Evolutionary conservation across 495 filamentous ascomycete species (phyloP), one percentile per base, ranked within the genome.

Genomic region (Emericellopsis terricola): DNA sequence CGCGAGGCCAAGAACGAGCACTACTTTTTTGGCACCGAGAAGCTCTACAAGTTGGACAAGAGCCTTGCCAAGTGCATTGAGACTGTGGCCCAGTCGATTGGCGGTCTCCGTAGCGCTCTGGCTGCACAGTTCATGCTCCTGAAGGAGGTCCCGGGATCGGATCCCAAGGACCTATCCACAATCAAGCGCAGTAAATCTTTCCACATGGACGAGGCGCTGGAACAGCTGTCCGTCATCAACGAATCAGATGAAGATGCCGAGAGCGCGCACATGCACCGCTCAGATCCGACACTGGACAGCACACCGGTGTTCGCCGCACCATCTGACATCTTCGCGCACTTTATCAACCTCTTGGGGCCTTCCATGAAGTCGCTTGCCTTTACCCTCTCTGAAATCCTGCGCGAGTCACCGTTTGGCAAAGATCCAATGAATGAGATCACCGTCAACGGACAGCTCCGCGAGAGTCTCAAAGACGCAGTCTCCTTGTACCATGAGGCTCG

Each of bases 311-410:
- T 58, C 17, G 55, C 48, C 31, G 72, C 68, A 30, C 70, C 79
- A 10, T 65, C 76, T 0, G 81, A 87, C 20, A 84, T 94, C 32
- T 94, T 94, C 45, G 72, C 78, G 5, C 58, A 76, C 5, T 97
- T 97, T 47, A 93, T 97, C 23, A 59, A 60, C 10, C 73, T 87
- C 41, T 56, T 97, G 23, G 89, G 89, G 0, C 87, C 89, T 1
- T 85, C 84, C 1, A 93, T 96, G 83, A 89, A 91, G 50, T 93
- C 86, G 0, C 63, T 97, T 19, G 84, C 84, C 8, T 84, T 78
- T 38, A 97, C 89, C 0, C 63, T 96, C 21, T 79, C 79, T 21
- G 76, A 86, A 39, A 83, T 92, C 15, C 72, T 97, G 9, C 74
- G 82, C 16, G 83, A 93, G 28, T 70, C 93, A 1, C 83, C 87